Conservation (phyloP, 1,284 basidiomycete species). For the Tilletia setariae region DNA sequence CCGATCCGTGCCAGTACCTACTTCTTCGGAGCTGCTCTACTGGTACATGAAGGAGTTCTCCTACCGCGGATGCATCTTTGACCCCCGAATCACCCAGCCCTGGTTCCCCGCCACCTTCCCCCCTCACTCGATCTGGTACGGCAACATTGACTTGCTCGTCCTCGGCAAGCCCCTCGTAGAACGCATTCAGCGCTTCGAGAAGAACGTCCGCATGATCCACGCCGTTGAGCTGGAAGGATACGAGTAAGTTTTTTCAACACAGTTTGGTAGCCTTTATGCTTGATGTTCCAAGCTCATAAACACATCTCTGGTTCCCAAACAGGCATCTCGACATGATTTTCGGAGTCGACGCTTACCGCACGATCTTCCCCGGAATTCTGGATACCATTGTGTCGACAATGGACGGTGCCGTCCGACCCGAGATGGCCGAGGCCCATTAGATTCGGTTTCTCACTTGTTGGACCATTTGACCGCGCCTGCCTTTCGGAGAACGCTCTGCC, state of each 20-base stretch:
- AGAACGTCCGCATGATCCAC: conserved; percentile 51
- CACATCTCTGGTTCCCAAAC: not conserved
- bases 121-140: conserved; percentile 50
- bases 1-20: conserved; percentile 44
- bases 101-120: conserved; percentile 52
- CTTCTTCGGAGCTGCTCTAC: conserved; percentile 51
- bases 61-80: conserved; percentile 53
- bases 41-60: conserved; percentile 52
- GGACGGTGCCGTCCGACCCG: conserved; percentile 9
- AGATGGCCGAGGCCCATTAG: not conserved
- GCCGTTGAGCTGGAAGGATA: conserved; percentile 51
- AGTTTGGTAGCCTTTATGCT: no score
- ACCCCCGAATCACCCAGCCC: conserved; percentile 44
- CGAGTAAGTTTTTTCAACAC: conserved; percentile 24
- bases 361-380: conserved; percentile 49
- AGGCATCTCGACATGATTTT: conserved; percentile 33
- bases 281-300: not conserved
- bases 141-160: conserved; percentile 49
- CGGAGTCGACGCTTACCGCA: conserved; percentile 47
- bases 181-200: conserved; percentile 45
- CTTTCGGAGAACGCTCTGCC: no score
- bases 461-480: no score
- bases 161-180: conserved; percentile 50
- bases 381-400: conserved; percentile 38
- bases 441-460: no score